Evolutionary conservation across 2,329 filamentous ascomycete species (phyloP).

Genomic region (Fusarium acutatum): DNA sequence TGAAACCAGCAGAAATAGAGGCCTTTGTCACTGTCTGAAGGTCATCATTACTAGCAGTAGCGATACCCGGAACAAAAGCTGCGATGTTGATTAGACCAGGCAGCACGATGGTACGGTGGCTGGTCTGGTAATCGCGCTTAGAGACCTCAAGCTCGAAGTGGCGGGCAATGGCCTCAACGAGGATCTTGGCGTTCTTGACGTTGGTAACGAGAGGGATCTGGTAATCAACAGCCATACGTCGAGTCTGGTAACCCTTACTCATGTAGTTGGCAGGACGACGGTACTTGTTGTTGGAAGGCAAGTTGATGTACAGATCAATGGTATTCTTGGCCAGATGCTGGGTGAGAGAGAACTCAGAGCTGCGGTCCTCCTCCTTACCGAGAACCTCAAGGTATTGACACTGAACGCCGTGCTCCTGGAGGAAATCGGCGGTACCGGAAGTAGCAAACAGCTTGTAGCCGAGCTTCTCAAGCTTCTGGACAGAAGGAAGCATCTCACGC

Average conservation of each 20-base stretch:
- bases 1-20: slow-evolving; percentile 79
- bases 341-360: slow-evolving; percentile 95
- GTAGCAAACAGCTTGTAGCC: slow-evolving; percentile 97
- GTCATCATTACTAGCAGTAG: slow-evolving; percentile 70
- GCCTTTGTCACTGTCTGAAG: slow-evolving; percentile 76
- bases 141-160: slow-evolving; percentile 86
- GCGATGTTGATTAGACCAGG: slow-evolving; percentile 81
- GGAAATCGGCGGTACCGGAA: slow-evolving; percentile 94
- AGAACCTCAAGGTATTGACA: slow-evolving; percentile 95
- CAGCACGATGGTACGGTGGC: slow-evolving; percentile 77
- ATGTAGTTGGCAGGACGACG: slow-evolving; percentile 97
- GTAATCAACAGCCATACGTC: slow-evolving; percentile 97
- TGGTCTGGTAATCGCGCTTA: slow-evolving; percentile 90
- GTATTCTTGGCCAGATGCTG: slow-evolving; percentile 97
- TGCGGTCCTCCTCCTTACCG: slow-evolving; percentile 81
- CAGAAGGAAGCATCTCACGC: slow-evolving; percentile 93
- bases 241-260: slow-evolving; percentile 95
- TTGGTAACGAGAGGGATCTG: slow-evolving; percentile 98
- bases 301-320: slow-evolving; percentile 98
- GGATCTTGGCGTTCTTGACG: slow-evolving; percentile 98
- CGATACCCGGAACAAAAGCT: slow-evolving; percentile 80
- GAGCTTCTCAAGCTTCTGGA: slow-evolving; percentile 86
- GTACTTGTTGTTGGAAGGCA: slow-evolving; percentile 99
- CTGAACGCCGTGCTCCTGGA: slow-evolving; percentile 89
- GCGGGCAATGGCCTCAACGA: slow-evolving; percentile 92